A percentile compares a stretch with the other conserved stretches of the same genome.
phyloP scores from a whole-genome alignment of 2,329 filamentous ascomycete genomes.

The Pestalotiopsis sp. region DNA sequence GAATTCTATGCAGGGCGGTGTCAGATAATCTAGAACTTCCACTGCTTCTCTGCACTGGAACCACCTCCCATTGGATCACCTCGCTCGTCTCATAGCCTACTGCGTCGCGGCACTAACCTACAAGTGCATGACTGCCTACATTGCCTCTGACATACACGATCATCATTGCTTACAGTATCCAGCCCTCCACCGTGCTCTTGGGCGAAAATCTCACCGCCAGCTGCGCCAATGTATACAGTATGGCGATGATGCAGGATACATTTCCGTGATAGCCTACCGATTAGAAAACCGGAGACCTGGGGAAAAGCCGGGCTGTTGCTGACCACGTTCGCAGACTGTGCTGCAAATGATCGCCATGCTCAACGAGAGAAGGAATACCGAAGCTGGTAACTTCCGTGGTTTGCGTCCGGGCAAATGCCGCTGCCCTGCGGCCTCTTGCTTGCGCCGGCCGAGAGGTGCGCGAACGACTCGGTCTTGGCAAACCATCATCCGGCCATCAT shows the following conservation, averaged over 20 bases:
- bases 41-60: background rate
- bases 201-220: too few species aligned
- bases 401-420: background rate
- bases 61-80: too few species aligned
- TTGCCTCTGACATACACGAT: background rate
- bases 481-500: background rate
- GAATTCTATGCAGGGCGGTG: background rate
- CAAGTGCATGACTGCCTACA: background rate
- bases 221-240: too few species aligned
- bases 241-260: too few species aligned
- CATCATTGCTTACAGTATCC: background rate
- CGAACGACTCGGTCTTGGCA: background rate
- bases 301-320: too few species aligned
- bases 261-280: too few species aligned
- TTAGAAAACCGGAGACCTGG: too few species aligned
- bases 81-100: background rate
- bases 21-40: background rate
- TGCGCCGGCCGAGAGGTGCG: background rate
- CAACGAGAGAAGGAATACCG: too few species aligned
- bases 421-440: background rate
- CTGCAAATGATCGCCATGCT: too few species aligned
- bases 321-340: too few species aligned
- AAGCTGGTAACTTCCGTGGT: background rate
- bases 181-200: background rate
- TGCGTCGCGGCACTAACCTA: background rate